These are phyloP conservation scores for Fagus crenata DNA, from an alignment of 306 rosid species.

Conservation along the genomic window DNA sequence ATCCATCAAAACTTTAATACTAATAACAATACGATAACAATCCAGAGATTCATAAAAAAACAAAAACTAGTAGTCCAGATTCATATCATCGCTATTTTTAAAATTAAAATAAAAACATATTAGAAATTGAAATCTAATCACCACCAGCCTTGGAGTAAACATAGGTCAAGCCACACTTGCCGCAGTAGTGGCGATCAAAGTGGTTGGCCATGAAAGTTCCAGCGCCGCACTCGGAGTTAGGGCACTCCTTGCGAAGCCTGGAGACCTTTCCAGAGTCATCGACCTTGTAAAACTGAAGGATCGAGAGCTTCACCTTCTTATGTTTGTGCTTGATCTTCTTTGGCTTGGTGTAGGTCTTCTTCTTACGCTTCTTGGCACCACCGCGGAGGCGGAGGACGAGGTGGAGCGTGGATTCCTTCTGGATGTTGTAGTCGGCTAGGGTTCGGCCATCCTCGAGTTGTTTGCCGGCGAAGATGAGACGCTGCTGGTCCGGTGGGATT, in stretches of 20 bases:
- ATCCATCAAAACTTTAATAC: background rate
- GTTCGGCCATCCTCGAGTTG: conserved; percentile 97
- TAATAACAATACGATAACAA: background rate
- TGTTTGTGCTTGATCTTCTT: conserved; percentile 98
- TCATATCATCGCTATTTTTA: background rate
- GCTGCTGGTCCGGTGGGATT: conserved; percentile 93
- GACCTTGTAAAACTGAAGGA: conserved; percentile 84
- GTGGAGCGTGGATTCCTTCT: conserved; percentile 90
- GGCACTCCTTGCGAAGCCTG: conserved; percentile 93
- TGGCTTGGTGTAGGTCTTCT: conserved; percentile 96
- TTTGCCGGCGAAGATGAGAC: conserved; percentile 91
- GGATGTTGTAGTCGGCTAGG: conserved; percentile 92
- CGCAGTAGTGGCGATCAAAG: conserved; percentile 90
- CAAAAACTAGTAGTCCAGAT: background rate
- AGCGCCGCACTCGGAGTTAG: conserved; percentile 83
- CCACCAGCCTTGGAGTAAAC: conserved; percentile 84
- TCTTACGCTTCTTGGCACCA: conserved; percentile 94
- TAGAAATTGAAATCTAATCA: conserved; percentile 33
- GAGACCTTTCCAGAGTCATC: conserved; percentile 86
- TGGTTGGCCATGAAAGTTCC: conserved; percentile 97
- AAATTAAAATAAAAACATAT: background rate
- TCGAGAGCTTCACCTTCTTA: conserved; percentile 87
- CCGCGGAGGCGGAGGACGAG: conserved; percentile 92
- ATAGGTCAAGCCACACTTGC: conserved; percentile 88
- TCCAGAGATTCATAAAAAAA: background rate